Evolutionary conservation across 2,329 filamentous ascomycete species (phyloP).

Genomic region (Capronia coronata): DNA sequence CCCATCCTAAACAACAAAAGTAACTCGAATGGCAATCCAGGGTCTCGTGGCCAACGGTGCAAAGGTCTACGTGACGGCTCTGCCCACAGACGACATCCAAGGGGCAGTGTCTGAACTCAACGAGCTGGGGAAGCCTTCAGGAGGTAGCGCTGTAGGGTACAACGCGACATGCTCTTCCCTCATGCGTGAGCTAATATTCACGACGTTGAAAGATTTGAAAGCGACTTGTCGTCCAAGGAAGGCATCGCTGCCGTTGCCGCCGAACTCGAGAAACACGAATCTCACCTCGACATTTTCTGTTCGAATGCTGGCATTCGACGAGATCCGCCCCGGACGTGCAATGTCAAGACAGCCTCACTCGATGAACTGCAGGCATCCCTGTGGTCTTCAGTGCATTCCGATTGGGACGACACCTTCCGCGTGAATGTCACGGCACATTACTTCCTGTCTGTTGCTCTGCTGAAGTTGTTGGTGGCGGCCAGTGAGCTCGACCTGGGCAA

Average conservation of each 20-base stretch:
- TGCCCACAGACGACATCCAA: slow-evolving; percentile 40
- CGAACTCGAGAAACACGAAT: slow-evolving; percentile 34
- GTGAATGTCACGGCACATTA: slow-evolving; percentile 48
- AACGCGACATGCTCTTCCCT: neutral
- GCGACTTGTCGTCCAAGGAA: slow-evolving; percentile 40
- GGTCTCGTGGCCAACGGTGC: slow-evolving; percentile 44
- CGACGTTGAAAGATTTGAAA: slow-evolving; percentile 23
- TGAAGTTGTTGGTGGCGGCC: slow-evolving; percentile 41
- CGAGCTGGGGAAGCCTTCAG: slow-evolving; percentile 33
- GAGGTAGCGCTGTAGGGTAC: slow-evolving; percentile 39
- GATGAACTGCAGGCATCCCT: slow-evolving; percentile 42
- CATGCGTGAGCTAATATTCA: neutral
- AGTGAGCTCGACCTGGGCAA: slow-evolving; percentile 30
- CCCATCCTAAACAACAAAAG: neutral
- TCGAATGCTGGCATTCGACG: slow-evolving; percentile 47
- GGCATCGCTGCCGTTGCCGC: slow-evolving; percentile 35
- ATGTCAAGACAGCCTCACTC: slow-evolving; percentile 41
- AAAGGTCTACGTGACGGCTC: slow-evolving; percentile 41
- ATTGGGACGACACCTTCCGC: slow-evolving; percentile 44
- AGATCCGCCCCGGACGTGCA: slow-evolving; percentile 40
- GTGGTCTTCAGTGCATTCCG: slow-evolving; percentile 41
- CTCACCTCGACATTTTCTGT: slow-evolving; percentile 44
- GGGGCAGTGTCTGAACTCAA: slow-evolving; percentile 38
- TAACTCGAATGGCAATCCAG: slow-evolving; percentile 19
- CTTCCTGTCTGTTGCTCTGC: slow-evolving; percentile 43